Percentiles rank a stretch among this genome's conserved stretches.
These are phyloP conservation scores for Plasmodium knowlesi DNA, from an alignment of 169 alveolate species.

Conservation along the genomic window DNA sequence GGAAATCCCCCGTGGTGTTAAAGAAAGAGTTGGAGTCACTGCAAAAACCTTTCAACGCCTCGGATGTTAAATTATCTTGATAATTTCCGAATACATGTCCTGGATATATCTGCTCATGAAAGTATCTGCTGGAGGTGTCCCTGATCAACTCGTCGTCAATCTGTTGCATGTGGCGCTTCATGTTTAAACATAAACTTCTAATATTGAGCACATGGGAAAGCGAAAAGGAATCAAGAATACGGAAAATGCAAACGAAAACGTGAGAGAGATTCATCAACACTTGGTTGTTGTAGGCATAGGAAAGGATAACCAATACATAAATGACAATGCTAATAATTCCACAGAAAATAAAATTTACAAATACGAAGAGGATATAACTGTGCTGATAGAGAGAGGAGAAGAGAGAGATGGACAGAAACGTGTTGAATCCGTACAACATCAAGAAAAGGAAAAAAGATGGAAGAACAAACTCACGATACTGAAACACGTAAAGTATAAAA, in stretches of 20 bases:
- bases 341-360: constrained; percentile 69
- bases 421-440: constrained; percentile 53
- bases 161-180: constrained; percentile 23
- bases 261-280: constrained; percentile 29
- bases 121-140: neutral
- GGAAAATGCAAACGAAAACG: constrained; percentile 45
- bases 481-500: constrained; percentile 27
- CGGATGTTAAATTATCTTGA: neutral
- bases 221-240: constrained; percentile 57
- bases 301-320: constrained; percentile 44
- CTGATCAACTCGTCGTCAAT: neutral
- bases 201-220: constrained; percentile 55
- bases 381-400: constrained; percentile 53
- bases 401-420: constrained; percentile 36
- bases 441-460: constrained; percentile 34
- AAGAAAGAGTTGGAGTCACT: constrained; percentile 14
- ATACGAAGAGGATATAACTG: constrained; percentile 60
- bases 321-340: constrained; percentile 43
- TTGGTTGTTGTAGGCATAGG: constrained; percentile 56
- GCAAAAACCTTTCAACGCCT: neutral
- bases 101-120: neutral
- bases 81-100: neutral
- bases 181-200: constrained; percentile 37
- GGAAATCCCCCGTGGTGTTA: constrained; percentile 44
- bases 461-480: constrained; percentile 17